Percentiles rank a stretch among this genome's conserved stretches.
Evolutionary conservation across 441 rosid species (phyloP).

Genomic region (Syzygium syzygioides): DNA sequence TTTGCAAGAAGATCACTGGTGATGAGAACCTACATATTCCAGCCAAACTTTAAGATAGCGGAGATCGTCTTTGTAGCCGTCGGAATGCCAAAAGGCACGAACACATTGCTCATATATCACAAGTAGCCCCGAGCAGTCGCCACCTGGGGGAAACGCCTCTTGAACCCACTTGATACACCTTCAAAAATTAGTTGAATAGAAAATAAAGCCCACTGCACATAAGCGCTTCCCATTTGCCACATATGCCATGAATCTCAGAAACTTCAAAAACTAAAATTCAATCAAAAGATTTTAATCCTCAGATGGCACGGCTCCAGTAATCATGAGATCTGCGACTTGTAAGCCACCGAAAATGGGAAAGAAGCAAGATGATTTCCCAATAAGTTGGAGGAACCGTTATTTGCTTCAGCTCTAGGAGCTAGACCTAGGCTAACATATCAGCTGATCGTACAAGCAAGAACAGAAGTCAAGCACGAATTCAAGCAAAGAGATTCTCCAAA

Average conservation of each 20-base stretch:
- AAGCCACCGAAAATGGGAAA: neutral
- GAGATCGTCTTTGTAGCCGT: slow-evolving; percentile 71
- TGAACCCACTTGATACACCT: slow-evolving; percentile 96
- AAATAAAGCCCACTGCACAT: neutral
- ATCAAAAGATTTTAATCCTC: neutral
- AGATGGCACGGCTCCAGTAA: neutral
- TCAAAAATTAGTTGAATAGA: neutral
- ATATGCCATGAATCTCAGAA: neutral
- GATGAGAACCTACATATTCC: slow-evolving; percentile 63
- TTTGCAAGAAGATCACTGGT: neutral
- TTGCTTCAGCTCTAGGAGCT: neutral
- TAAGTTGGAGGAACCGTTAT: neutral
- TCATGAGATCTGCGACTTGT: too few species aligned
- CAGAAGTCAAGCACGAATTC: neutral
- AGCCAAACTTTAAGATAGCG: slow-evolving; percentile 96
- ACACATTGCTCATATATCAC: slow-evolving; percentile 89
- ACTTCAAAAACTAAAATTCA: neutral
- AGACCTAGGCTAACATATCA: neutral
- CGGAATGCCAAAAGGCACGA: slow-evolving; percentile 76
- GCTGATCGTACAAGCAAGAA: neutral
- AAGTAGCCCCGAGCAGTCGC: slow-evolving; percentile 71
- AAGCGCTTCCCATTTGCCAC: neutral
- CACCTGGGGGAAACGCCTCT: slow-evolving; percentile 78
- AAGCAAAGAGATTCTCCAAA: neutral
- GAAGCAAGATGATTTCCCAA: neutral